Evolutionary conservation across 768 basidiomycete species (phyloP), one percentile per base, ranked within the genome.

Genomic region (Chalciporus chontae): DNA sequence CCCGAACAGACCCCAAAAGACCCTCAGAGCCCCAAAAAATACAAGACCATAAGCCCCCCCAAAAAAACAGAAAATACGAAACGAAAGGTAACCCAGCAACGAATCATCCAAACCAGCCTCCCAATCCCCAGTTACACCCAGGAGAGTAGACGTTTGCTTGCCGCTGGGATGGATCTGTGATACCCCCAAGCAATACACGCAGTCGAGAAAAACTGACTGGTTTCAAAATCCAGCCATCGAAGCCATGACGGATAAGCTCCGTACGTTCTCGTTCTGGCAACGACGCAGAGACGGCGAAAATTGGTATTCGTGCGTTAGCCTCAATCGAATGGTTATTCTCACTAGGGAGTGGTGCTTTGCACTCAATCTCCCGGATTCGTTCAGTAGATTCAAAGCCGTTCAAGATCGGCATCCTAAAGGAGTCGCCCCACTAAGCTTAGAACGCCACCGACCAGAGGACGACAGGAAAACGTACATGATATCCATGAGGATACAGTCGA

Each of bases 161-260:
- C 21, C 87, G 77, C 57, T 81, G 78, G 1, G 51, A 52, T 0
- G 66, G 61, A 53, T 88, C 80, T 4, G 71, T 73, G 13, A 88
- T 74, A 0, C 87, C 88, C 10, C 70, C 66, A 18, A 92, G 63
- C 27, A 93, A 71, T 3, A 66, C 60, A 19, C 74, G 66, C 10
- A 91, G 73, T 13, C 89, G 74, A 53, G 80, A 78, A 66, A 88
- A 90, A 63, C 90, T 83, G 55, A 91, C 82, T 0, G 89, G 90
- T 66, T 91, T 91, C 53, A 91, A 69, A 15, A 90, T 79, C 87
- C 87, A 93, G 4, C 89, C 90, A 61, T 90, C 87, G 63, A 90
- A 77, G 36, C 87, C 82, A 40, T 73, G 66, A 11, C 71, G 62
- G 8, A 71, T 65, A 45, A 90, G 67, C 47, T 83, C 76, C 0